phyloP scores from a whole-genome alignment of 176 grass and related monocot species.

The Pontederia crassipes region DNA sequence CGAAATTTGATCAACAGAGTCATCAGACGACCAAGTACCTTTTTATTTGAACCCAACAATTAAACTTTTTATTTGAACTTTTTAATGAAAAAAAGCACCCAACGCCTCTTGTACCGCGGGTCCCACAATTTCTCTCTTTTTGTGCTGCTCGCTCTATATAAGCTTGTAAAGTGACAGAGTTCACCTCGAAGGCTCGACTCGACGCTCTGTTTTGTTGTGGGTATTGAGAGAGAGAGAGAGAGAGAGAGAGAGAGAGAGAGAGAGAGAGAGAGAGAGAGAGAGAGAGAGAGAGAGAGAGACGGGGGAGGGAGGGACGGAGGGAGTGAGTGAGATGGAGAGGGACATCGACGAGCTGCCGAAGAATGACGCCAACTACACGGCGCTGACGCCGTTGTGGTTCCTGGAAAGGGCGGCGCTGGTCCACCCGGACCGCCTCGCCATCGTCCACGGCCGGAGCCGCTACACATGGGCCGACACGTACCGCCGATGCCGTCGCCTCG shows the following conservation, averaged over 20 bases:
- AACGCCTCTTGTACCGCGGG: no score
- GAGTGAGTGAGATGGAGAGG: conserved; percentile 26
- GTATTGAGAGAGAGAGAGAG: not conserved
- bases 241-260: conserved; percentile 23
- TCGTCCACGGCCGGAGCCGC: conserved; percentile 59
- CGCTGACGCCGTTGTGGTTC: conserved; percentile 93
- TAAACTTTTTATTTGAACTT: no score
- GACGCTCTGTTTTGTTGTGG: not conserved
- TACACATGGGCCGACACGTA: conserved; percentile 87
- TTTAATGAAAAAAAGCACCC: no score
- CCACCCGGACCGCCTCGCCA: conserved; percentile 45
- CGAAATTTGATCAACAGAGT: no score
- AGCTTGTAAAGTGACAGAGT: not conserved
- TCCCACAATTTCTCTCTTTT: no score
- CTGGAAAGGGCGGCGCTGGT: conserved; percentile 80
- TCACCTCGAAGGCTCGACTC: not conserved
- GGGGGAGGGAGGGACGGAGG: not conserved
- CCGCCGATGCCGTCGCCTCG: conserved; percentile 76
- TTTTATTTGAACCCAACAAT: no score
- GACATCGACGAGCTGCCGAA: conserved; percentile 90
- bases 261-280: conserved; percentile 29
- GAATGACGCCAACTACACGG: conserved; percentile 80
- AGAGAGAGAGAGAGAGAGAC: conserved; percentile 10
- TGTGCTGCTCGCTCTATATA: no score
- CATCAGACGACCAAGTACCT: no score